Evolutionary conservation across 208 protist species (phyloP), one percentile per base, ranked within the genome.

Genomic region (Herpetomonas muscarum): DNA sequence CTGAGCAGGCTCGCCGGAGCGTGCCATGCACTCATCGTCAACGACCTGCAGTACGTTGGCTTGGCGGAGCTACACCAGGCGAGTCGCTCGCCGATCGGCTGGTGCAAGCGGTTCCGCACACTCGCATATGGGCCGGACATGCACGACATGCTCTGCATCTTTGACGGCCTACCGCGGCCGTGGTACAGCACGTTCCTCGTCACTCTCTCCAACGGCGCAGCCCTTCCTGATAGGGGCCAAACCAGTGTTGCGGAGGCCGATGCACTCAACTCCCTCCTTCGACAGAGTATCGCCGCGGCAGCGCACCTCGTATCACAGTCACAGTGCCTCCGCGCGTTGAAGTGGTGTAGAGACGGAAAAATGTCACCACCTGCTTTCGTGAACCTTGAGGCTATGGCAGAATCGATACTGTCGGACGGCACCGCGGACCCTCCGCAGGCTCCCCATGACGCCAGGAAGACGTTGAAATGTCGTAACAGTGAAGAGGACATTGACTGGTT

Each of bases 1-100:
- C 31, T 90, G 31, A 30, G 57, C 22, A 70, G 70, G 42, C 53
- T 90, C 3, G 70, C 86, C 17, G 50, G 54, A 46, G 81, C 76
- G 55, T 76, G 74, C 26, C 62, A 63, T 15, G 85, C 79, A 1
- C 53, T 34, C 37, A 62, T 92, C 37, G 72, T 92, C 22, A 48
- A 52, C 0, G 77, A 92, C 39, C 54, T 92, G 36, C 73, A 89
- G 46, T 89, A 83, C 64, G 73, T 87, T 21, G 54, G 70, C 56
- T 32, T 72, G 39, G 61, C 51, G 3, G 72, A 87, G n/a, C 48
- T 87, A 17, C 36, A 48, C 32, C 53, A 70, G n/a, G 56, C 59
- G 15, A 59, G 41, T 19, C 41, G 5, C 10, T 46, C 71, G 26
- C 61, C 73, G 12, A 29, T 86, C 28, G 85, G 85, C 39, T 62